phyloP scores from a whole-genome alignment of 352 stramenopile species.

The Globisporangium cederbergense region DNA sequence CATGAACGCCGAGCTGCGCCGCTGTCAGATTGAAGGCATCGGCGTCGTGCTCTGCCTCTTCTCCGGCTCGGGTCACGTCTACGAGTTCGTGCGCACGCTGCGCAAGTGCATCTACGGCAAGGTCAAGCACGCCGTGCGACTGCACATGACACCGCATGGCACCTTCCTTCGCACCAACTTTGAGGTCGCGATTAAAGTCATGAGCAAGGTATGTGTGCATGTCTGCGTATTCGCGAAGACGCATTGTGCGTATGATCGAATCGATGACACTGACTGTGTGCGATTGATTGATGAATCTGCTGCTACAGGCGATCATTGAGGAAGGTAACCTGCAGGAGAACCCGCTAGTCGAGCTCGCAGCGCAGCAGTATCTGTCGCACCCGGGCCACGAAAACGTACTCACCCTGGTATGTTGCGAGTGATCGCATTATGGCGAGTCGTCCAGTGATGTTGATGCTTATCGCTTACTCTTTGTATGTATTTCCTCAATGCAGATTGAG shows the following conservation, averaged over 20 bases:
- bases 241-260: neutral
- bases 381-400: constrained; percentile 84
- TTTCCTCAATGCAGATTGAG: constrained; percentile 46
- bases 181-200: constrained; percentile 86
- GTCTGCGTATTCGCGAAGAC: neutral
- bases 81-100: constrained; percentile 84
- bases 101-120: constrained; percentile 88
- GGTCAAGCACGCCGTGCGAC: constrained; percentile 83
- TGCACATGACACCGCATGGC: constrained; percentile 68
- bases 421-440: neutral
- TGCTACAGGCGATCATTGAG: constrained; percentile 73
- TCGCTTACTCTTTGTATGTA: neutral
- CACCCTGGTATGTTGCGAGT: constrained; percentile 48
- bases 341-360: constrained; percentile 78
- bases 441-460: neutral
- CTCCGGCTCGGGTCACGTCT: constrained; percentile 74
- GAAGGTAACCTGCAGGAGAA: constrained; percentile 87
- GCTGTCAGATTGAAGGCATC: constrained; percentile 71
- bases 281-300: neutral
- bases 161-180: constrained; percentile 78
- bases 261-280: neutral
- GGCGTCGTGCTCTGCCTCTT: constrained; percentile 77
- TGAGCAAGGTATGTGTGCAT: constrained; percentile 66
- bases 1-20: constrained; percentile 78
- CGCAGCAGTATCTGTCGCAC: constrained; percentile 78